Percentiles rank a stretch among this genome's conserved stretches.
These are phyloP conservation scores for Cadophora malorum DNA, from an alignment of 2,329 filamentous ascomycete genomes.

Conservation along the genomic window DNA sequence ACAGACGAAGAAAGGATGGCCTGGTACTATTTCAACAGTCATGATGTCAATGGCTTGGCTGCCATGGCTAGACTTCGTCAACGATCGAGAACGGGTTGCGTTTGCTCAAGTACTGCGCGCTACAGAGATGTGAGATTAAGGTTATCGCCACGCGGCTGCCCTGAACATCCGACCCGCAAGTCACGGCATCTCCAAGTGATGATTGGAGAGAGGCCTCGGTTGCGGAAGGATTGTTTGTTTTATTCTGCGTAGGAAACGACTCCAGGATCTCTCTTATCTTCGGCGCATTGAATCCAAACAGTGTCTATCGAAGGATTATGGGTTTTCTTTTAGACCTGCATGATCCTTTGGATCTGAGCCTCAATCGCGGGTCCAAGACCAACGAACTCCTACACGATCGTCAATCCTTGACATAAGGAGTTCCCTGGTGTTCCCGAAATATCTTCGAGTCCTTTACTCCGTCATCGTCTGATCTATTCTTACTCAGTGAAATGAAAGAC, in stretches of 20 bases:
- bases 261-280: background rate
- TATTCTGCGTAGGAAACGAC: background rate
- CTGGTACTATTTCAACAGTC: background rate
- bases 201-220: background rate
- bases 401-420: too few species aligned
- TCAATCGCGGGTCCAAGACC: too few species aligned
- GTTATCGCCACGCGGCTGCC: slow-evolving; percentile 18
- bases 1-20: background rate
- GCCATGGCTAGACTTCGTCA: background rate
- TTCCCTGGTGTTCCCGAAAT: too few species aligned
- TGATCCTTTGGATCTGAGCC: too few species aligned
- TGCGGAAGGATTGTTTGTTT: background rate
- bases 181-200: background rate
- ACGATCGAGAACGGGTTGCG: background rate
- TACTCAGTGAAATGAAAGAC: too few species aligned
- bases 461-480: too few species aligned
- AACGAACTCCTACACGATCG: too few species aligned
- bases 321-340: background rate
- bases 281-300: background rate
- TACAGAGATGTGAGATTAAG: slow-evolving; percentile 3
- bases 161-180: slow-evolving; percentile 9
- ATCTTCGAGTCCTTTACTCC: too few species aligned
- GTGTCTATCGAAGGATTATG: background rate
- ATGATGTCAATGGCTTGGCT: slow-evolving; percentile 16
- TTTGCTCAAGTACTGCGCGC: background rate